These are phyloP conservation scores for Cordyceps cateniannulata DNA, from an alignment of 2,329 filamentous ascomycete species.

Conservation along the genomic window DNA sequence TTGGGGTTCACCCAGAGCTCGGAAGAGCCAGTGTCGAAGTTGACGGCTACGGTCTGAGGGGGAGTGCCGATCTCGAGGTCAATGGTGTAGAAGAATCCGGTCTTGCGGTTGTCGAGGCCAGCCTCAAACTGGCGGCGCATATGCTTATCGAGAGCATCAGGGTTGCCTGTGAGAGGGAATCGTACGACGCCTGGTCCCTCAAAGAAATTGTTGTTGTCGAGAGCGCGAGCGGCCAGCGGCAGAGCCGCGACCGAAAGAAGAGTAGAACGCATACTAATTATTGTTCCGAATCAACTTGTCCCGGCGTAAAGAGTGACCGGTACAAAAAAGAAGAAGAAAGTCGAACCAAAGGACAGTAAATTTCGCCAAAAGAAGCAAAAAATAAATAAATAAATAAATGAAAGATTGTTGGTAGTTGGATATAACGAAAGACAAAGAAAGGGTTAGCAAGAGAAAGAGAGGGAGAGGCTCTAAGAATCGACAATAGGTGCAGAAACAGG, in stretches of 20 bases:
- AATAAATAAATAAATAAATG: constrained; percentile 7
- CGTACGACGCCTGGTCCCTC: constrained; percentile 20
- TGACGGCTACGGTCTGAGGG: constrained; percentile 30
- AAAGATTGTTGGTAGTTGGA: constrained; percentile 13
- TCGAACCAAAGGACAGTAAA: not conserved
- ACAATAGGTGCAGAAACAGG: not conserved
- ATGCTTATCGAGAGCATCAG: constrained; percentile 23
- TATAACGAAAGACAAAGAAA: constrained; percentile 6
- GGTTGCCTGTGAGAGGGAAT: constrained; percentile 23
- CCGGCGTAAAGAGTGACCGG: constrained; percentile 24
- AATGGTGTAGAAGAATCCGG: constrained; percentile 32
- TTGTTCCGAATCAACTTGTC: not conserved
- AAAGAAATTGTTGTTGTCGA: constrained; percentile 14
- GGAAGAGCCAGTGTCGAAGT: constrained; percentile 35
- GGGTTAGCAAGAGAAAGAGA: not conserved
- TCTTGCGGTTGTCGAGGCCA: constrained; percentile 20
- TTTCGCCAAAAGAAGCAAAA: constrained; percentile 6
- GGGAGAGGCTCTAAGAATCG: not conserved
- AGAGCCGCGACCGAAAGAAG: constrained; percentile 23
- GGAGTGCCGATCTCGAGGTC: constrained; percentile 32
- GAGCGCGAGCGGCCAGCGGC: constrained; percentile 22
- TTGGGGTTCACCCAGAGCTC: constrained; percentile 38
- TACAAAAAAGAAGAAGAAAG: constrained; percentile 4
- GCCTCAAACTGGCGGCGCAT: constrained; percentile 25
- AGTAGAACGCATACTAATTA: constrained; percentile 24